Base-by-base conservation (phyloP, 306 rosid genomes). In the Geum urbanum region DNA sequence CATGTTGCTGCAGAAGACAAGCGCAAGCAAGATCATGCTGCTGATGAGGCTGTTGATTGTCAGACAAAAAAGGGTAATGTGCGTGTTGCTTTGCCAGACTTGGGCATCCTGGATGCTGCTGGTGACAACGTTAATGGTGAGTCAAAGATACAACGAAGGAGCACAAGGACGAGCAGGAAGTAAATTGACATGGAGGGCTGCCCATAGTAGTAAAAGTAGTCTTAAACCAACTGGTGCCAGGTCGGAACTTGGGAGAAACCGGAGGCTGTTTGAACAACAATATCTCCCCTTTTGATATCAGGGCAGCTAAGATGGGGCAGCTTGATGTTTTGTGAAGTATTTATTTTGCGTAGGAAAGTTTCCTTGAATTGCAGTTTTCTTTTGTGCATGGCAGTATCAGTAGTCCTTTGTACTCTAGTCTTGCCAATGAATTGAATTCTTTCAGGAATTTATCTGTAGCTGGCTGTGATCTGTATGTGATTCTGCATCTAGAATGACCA, bases 301-400 rank as follows among this genome's bases (percentile, higher is more conserved):
- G 2, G 27, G 0, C 27, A 24, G 2, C 27, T 24, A 24, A 24
- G 27, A 24, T 24, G 5, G 52, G 57, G 66, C 37, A 18, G 19
- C 18, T 43, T 12, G 41, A 24, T n/a, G 52, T 47, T 55, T 55
- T 37, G 55, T 61, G 72, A 22, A 67, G 43, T 66, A 67, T 49
- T 43, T 43, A 55, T 32, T 40, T 43, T 52, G 74, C 46, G 9
- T 19, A 40, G 65, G 41, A 68, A 44, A 22, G 8, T 46, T 69
- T 43, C 27, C 43, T 63, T 20, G 27, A 45, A 63, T n/a, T 13
- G 48, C 19, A 22, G 27, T 52, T 47, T 54, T n/a, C 39, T 22
- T 63, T 32, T 13, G 44, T 55, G 11, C 32, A 9, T 69, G 66
- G 70, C 18, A 44, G 60, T 18, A 44, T 15, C 58, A 44, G 70